Conservation (phyloP, 2,329 filamentous ascomycete species). For the Colletotrichum kahawae region DNA sequence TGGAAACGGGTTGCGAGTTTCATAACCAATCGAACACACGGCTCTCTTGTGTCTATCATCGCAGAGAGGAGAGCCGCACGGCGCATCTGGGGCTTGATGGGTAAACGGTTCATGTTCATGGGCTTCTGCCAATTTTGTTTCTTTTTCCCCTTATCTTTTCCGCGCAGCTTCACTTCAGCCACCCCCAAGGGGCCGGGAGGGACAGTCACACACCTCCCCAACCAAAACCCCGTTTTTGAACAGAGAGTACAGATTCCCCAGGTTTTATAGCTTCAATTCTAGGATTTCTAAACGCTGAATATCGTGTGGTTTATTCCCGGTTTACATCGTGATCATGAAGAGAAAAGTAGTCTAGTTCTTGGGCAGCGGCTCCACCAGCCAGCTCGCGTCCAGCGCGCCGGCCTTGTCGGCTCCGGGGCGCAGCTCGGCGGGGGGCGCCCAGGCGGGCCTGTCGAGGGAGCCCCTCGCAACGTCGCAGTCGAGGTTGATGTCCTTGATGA, state of each 20-base stretch:
- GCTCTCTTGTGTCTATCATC: neutral
- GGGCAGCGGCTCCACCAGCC: constrained; percentile 38
- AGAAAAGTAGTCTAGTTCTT: neutral
- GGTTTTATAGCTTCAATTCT: neutral
- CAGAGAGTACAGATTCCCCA: neutral
- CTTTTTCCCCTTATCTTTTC: neutral
- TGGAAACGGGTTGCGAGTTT: neutral
- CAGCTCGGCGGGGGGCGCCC: constrained; percentile 46
- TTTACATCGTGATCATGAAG: neutral
- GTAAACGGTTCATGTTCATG: neutral
- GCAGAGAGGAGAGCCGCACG: neutral
- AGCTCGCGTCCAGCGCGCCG: constrained; percentile 40
- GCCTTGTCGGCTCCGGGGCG: constrained; percentile 27
- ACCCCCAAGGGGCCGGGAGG: neutral
- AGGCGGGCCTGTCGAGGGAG: constrained; percentile 73
- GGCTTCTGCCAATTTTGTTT: neutral
- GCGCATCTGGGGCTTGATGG: constrained; percentile 6
- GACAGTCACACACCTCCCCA: neutral
- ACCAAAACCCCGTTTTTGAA: neutral
- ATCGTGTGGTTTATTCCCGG: constrained; percentile 17
- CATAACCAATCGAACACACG: neutral
- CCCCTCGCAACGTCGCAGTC: constrained; percentile 84
- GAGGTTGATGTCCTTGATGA: constrained; percentile 86
- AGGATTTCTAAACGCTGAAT: neutral
- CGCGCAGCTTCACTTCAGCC: neutral